Evolutionary conservation across 2,329 filamentous ascomycete species (phyloP).

Genomic region (Aspergillus sp.): DNA sequence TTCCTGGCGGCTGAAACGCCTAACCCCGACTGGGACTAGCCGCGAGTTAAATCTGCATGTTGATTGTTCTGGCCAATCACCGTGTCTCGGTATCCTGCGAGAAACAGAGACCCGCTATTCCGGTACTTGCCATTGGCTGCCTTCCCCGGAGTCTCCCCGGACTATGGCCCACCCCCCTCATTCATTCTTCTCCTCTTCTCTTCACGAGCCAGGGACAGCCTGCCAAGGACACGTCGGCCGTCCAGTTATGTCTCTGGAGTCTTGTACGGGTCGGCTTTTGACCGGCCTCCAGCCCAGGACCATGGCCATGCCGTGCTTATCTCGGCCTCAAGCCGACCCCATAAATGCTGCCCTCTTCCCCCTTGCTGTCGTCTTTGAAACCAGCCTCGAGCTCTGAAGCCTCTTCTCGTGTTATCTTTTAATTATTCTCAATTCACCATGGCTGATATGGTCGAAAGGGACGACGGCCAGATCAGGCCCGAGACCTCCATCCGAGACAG

Average conservation of each 20-base stretch:
- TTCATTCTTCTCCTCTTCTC: too few species aligned
- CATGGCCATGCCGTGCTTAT: neutral
- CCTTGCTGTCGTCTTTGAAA: neutral
- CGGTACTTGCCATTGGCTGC: accelerated
- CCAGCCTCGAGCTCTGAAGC: neutral
- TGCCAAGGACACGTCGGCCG: neutral
- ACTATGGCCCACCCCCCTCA: neutral
- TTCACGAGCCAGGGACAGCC: too few species aligned
- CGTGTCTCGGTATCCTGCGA: too few species aligned
- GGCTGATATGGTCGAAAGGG: neutral
- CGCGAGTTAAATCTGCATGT: too few species aligned
- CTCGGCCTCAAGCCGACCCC: neutral
- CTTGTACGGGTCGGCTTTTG: neutral
- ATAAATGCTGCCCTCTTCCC: neutral
- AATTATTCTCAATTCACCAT: neutral
- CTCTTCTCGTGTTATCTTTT: neutral
- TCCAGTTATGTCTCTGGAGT: neutral
- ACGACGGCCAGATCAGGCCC: neutral
- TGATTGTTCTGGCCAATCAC: too few species aligned
- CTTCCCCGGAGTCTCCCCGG: too few species aligned
- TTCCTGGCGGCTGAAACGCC: too few species aligned
- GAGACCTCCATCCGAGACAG: neutral
- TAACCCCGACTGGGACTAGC: too few species aligned
- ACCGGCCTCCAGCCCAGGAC: neutral
- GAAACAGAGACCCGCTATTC: too few species aligned